Evolutionary conservation across 441 rosid genomes (phyloP).

Genomic region (Pelargonium australe): DNA sequence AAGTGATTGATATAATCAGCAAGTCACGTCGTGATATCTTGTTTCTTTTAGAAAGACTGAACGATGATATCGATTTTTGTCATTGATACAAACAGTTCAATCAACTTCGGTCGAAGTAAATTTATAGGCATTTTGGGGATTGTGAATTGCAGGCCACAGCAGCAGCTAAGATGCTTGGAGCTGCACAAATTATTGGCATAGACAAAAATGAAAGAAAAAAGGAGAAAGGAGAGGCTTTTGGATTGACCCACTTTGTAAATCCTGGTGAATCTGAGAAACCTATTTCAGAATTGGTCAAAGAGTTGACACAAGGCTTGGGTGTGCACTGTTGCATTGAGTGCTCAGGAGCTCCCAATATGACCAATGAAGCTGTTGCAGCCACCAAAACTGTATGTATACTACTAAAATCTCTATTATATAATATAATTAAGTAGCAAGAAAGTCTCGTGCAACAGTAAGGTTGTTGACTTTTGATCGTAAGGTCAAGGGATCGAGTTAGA

Average conservation of each 20-base stretch:
- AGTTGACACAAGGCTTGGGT: conserved; percentile 32
- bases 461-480: no score
- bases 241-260: conserved; percentile 44
- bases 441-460: no score
- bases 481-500: no score
- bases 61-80: no score
- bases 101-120: no score
- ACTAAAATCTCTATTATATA: no score
- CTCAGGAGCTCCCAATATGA: conserved; percentile 21
- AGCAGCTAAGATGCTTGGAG: conserved; percentile 37
- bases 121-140: no score
- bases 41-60: no score
- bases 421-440: no score
- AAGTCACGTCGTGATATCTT: no score
- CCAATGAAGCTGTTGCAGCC: conserved; percentile 31
- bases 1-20: no score
- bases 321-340: conserved; percentile 45
- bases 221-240: conserved; percentile 34
- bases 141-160: conserved; percentile 25
- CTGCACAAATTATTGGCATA: conserved; percentile 36
- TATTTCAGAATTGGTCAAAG: conserved; percentile 29
- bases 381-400: conserved; percentile 28
- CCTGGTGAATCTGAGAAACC: conserved; percentile 25
- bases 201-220: conserved; percentile 35
- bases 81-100: no score